phyloP scores from a whole-genome alignment of 2,329 filamentous ascomycete genomes.

The Pseudogymnoascus sp. region DNA sequence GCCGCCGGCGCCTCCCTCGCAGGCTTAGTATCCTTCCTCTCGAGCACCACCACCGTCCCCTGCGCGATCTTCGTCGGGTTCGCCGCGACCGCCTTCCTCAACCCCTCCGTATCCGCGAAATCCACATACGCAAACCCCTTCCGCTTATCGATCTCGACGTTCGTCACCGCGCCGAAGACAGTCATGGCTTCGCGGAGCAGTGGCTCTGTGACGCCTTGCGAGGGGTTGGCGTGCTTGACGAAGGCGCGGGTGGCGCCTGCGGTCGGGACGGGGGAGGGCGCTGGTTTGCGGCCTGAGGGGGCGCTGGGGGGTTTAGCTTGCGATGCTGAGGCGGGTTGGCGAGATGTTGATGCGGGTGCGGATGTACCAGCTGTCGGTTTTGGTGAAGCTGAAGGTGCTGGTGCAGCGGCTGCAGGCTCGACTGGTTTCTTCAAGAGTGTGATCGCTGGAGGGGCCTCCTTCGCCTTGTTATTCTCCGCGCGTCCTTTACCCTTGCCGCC shows the following conservation, averaged over 20 bases:
- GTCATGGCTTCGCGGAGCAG: conserved; percentile 69
- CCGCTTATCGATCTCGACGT: conserved; percentile 87
- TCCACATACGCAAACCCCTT: conserved; percentile 94
- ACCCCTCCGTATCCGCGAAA: conserved; percentile 65
- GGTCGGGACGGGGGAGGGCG: conserved; percentile 28
- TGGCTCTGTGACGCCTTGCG: conserved; percentile 83
- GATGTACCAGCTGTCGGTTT: conserved; percentile 21
- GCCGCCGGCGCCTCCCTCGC: conserved; percentile 19
- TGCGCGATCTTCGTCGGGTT: conserved; percentile 79
- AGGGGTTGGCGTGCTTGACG: conserved; percentile 77
- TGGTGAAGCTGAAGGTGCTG: conserved; percentile 27
- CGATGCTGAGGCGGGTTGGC: conserved; percentile 23
- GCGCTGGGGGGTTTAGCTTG: conserved; percentile 24
- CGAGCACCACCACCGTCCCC: conserved; percentile 79
- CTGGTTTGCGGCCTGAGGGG: conserved; percentile 26
- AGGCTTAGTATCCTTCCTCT: conserved; percentile 57
- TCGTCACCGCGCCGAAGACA: conserved; percentile 65
- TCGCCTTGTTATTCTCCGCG: conserved; percentile 33
- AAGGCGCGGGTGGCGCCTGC: conserved; percentile 61
- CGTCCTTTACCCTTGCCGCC: conserved; percentile 15
- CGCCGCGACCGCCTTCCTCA: conserved; percentile 73
- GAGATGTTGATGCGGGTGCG: conserved; percentile 27
- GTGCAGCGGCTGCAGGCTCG: conserved; percentile 24
- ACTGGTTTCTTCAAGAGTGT: conserved; percentile 36
- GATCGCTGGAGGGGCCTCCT: conserved; percentile 30